A percentile compares a stretch with the other conserved stretches of the same genome.
Conservation (phyloP, 345 rosid species). For the Cardamine resedifolia region DNA sequence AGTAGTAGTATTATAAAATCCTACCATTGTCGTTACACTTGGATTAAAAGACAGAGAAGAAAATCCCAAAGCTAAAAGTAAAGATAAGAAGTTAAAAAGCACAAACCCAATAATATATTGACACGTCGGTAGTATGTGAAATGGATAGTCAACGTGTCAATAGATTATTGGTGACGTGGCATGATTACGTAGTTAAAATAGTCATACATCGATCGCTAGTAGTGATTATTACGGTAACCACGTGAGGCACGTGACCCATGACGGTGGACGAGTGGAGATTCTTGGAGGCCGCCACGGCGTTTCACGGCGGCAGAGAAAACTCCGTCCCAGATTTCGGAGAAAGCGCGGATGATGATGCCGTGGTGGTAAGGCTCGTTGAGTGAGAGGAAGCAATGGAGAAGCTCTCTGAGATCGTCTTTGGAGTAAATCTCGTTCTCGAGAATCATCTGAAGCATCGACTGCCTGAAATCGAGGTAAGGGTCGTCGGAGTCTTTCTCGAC, state of each 20-base stretch:
- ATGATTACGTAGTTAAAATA: conserved; percentile 11
- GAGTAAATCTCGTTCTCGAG: conserved; percentile 84
- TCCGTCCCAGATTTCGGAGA: conserved; percentile 94
- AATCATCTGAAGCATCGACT: conserved; percentile 96
- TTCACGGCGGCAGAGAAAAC: conserved; percentile 52
- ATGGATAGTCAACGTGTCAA: conserved; percentile 39
- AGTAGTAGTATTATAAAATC: not conserved
- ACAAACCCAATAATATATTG: conserved; percentile 40
- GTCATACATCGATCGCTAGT: not conserved
- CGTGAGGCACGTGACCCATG: conserved; percentile 33
- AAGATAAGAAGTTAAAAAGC: conserved; percentile 21
- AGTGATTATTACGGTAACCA: conserved; percentile 17
- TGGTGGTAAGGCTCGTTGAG: conserved; percentile 80
- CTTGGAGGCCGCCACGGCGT: conserved; percentile 31
- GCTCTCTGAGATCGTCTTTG: conserved; percentile 74
- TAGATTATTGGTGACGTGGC: conserved; percentile 37
- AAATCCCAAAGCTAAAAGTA: conserved; percentile 28
- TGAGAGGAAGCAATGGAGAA: conserved; percentile 78
- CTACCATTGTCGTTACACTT: conserved; percentile 29
- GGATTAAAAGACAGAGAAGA: conserved; percentile 20
- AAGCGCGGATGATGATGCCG: conserved; percentile 77
- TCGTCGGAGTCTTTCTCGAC: conserved; percentile 96
- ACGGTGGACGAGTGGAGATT: conserved; percentile 37
- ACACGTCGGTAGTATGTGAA: conserved; percentile 26
- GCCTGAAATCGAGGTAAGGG: conserved; percentile 84